These are phyloP conservation scores for Coemansia sp. DNA, from an alignment of 192 early-diverging fungal genomes.

Conservation along the genomic window DNA sequence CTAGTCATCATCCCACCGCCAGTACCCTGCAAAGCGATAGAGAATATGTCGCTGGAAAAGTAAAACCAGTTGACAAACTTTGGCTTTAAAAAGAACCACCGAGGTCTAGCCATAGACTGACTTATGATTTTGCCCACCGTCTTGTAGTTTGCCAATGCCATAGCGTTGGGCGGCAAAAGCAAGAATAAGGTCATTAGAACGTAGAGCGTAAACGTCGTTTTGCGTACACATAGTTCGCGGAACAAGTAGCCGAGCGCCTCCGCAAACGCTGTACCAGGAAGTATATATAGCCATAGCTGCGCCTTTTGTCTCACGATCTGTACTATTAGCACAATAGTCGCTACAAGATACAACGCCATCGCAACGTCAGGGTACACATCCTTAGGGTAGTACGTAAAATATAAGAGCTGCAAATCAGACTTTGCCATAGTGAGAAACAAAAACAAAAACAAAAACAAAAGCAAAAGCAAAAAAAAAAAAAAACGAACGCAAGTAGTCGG, in stretches of 20 bases:
- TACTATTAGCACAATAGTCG: slow-evolving; percentile 10
- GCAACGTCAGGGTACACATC: slow-evolving; percentile 37
- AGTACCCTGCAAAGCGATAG: slow-evolving; percentile 50
- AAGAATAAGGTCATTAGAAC: slow-evolving; percentile 45
- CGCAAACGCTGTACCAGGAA: slow-evolving; percentile 34
- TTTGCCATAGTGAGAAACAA: background rate
- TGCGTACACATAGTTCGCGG: slow-evolving; percentile 32
- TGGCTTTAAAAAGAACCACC: slow-evolving; percentile 34
- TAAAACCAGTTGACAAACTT: slow-evolving; percentile 55
- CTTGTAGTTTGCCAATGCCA: slow-evolving; percentile 52
- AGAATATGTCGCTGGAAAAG: slow-evolving; percentile 51
- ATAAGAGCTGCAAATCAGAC: slow-evolving; percentile 21
- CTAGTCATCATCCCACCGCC: slow-evolving; percentile 53
- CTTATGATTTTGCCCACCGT: slow-evolving; percentile 32
- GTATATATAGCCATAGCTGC: slow-evolving; percentile 38
- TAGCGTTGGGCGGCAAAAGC: slow-evolving; percentile 35
- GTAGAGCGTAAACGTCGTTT: slow-evolving; percentile 43
- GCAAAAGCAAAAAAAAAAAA: background rate
- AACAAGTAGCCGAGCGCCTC: slow-evolving; percentile 44
- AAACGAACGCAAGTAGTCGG: background rate
- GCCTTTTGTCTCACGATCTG: slow-evolving; percentile 24
- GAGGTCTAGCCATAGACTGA: background rate
- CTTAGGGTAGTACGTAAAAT: slow-evolving; percentile 45
- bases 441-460: background rate
- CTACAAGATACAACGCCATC: slow-evolving; percentile 23